Base-by-base conservation (phyloP, 1,284 basidiomycete genomes). In the Puccinia polysora region DNA sequence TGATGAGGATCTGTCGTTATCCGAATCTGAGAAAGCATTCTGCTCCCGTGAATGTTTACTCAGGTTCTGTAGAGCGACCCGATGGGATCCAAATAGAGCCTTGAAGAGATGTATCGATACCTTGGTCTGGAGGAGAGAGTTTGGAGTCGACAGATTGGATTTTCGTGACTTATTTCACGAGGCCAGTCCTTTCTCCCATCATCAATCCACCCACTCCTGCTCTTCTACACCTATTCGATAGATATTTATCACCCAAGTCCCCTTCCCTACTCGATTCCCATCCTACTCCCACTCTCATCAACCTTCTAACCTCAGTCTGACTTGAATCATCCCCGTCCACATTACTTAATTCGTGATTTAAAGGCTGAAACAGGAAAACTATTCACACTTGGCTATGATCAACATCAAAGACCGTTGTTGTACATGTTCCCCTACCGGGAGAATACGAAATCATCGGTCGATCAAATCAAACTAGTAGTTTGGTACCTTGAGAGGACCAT, bases 341-440 rank as follows among this genome's bases (percentile, higher is more conserved):
- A 18, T 50, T 50, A 4, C 2, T 50, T 50, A 36, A 74, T 78
- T 32, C 73, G 79, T 49, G 76, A 75, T 43, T 65, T 67, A 1
- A 78, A 81, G 75, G 79, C 79, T 34, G 77, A 77, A 76, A 81
- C 79, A 14, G 81, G 81, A 23, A 82, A 82, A 74, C 79, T 81
- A 64, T 77, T 79, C 40, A 74, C 79, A 15, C 74, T 80, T 20
- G 80, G 80, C 28, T 81, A 77, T 75, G 81, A 81, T 75, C 76
- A 78, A 50, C 74, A 78, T n/a, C 77, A 76, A 34, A 74, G 81
- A 40, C 81, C 81, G 2, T 76, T 80, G 15, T 76, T 81, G 63
- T 81, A 81, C 77, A 81, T 81, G 81, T 78, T 79, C 38, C 79
- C 80, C 2, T 77, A 77, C n/a, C 75, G 78, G 55, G 78, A 79